Base-by-base conservation (phyloP, 208 protist species). In the Leishmania lainsoni region DNA sequence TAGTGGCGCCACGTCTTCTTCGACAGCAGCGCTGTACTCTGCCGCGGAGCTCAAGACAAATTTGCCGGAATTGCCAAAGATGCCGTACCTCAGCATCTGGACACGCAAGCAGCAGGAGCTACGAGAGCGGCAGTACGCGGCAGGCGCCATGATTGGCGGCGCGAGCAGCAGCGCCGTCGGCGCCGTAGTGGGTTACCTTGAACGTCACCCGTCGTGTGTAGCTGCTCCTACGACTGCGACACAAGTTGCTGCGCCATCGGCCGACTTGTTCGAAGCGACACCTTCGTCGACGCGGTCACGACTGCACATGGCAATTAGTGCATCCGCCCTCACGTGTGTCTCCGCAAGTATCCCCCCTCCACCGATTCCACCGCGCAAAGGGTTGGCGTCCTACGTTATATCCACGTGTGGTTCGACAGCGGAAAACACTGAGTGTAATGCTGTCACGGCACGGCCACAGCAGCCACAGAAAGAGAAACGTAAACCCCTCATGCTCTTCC, bases 311-410 rank as follows among this genome's bases (percentile, higher is more conserved):
- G 51, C 51, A 3, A 75, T 84, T 22, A 65, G 81, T 26, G 81
- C 82, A 17, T 82, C 81, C 1, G 66, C 78, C 51, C 48, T 68
- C 22, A 63, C 75, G 52, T 52, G 56, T 35, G 66, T 45, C 16
- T 45, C 71, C n/a, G 29, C 10, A 3, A 29, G 66, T 29, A 65
- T 63, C 5, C 84, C 77, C 1, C 63, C 73, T 14, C 85, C 85
- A 2, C 81, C 81, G 5, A 78, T 88, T 32, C 84, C 84, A 8
- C 81, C 84, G 54, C 84, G 84, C 8, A 75, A 81, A 52, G 58
- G 75, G 3, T 79, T 88, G 48, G 56, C 54, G 4, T 81, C 79
- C 2, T 81, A 85, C 69, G 73, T 85, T 0, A 56, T 88, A 9
- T 79, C 84, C 75, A 79, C 69, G 68, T 85, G 78, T 76, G 45